Evolutionary conservation across 2,329 filamentous ascomycete species (phyloP), one percentile per base, ranked within the genome.

Genomic region (Berkeleyomyces basicola): DNA sequence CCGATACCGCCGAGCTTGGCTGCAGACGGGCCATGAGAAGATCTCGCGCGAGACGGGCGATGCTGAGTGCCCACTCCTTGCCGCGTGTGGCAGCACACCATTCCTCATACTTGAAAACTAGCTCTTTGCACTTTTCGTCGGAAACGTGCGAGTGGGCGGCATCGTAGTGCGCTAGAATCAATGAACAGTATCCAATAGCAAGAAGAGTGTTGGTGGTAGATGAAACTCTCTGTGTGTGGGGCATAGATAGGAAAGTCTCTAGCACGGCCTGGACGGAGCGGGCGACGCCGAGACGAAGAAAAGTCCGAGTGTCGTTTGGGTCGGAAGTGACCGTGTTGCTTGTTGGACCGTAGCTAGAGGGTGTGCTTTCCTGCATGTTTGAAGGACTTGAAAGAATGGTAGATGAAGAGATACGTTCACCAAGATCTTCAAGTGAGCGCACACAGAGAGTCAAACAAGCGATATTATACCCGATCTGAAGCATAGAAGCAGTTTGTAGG

Each of bases 381-480:
- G 43, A 7, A 7, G 63, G 53, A 11, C 37, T 59, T 11, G 44
- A 43, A 9, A 64, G 57, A 39, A 64, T 62, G n/a, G 59, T 62
- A 16, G 44, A 59, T 0, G 63, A 64, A 7, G 63, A 64, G 23
- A 64, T 61, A 2, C 59, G 59, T 9, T 64, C 63, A 40, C 63
- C 63, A 11, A 61, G 53, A 43, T 64, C 63, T 55, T 64, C 63
- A 4, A 64, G 46, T 6, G 63, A 64, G 23, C 63, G 63, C 2
- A 64, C 63, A 40, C 63, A 64, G 7, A 64, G 60, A 16, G 60
- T 64, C n/a, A 64, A 47, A 39, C 63, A 62, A n/a, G 63, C 63
- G 33, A 64, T 47, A 40, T 64, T 64, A 49, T 62, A 64, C 46
- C 59, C 63, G 57, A 64, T 64, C 46, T 64, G 63, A 58, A 64